phyloP scores from a whole-genome alignment of 345 rosid genomes.

The Cardamine resedifolia region DNA sequence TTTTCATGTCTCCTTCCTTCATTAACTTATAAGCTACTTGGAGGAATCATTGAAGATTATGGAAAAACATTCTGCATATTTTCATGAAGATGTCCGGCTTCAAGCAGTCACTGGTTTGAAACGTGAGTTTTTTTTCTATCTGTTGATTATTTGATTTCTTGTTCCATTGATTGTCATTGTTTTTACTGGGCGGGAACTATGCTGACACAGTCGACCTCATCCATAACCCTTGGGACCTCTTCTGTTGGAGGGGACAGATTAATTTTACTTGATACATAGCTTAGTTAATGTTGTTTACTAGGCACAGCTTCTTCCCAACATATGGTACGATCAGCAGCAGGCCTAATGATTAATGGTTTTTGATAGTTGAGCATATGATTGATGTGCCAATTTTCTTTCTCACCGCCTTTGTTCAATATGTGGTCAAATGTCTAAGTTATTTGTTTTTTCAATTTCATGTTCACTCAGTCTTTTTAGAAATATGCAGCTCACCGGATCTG shows the following conservation, averaged over 20 bases:
- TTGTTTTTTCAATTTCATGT: neutral
- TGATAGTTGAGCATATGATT: neutral
- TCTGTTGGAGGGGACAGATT: slow-evolving; percentile 3
- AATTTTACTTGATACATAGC: neutral
- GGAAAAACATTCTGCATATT: slow-evolving; percentile 81
- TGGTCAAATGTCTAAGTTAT: neutral
- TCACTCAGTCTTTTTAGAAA: neutral
- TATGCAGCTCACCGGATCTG: neutral
- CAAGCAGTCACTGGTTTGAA: slow-evolving; percentile 88
- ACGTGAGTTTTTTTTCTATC: slow-evolving; percentile 55
- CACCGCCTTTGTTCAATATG: neutral
- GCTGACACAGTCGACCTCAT: neutral
- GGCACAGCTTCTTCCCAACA: neutral
- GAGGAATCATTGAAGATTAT: slow-evolving; percentile 87
- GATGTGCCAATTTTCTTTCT: slow-evolving; percentile 1
- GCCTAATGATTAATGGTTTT: neutral
- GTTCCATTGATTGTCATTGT: slow-evolving; percentile 17
- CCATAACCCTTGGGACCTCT: slow-evolving; percentile 17
- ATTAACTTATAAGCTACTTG: slow-evolving; percentile 64
- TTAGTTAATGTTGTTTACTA: slow-evolving; percentile 5
- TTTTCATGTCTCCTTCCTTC: slow-evolving; percentile 53
- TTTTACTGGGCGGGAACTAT: neutral
- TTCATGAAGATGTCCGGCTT: slow-evolving; percentile 98
- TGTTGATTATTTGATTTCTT: slow-evolving; percentile 8
- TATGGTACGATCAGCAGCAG: neutral